A percentile compares a stretch with the other conserved stretches of the same genome.
phyloP scores from a whole-genome alignment of 208 protist genomes.

The Novymonas esmeraldas region DNA sequence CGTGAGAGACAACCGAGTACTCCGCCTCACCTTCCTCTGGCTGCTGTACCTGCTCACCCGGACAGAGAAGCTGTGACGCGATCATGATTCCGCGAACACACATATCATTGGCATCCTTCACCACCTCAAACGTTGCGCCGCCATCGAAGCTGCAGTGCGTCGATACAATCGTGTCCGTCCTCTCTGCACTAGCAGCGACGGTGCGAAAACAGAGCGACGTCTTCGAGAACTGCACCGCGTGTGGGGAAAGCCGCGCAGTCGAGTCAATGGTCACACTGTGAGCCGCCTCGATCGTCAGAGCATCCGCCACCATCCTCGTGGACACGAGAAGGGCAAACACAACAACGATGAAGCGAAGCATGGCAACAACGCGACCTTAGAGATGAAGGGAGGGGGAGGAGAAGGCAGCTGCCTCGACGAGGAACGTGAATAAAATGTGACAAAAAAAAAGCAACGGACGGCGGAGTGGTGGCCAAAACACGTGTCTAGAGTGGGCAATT shows the following conservation, averaged over 20 bases:
- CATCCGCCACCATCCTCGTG: constrained; percentile 5
- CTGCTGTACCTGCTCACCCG: constrained; percentile 23
- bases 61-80: constrained; percentile 53
- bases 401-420: background rate
- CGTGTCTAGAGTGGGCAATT: too few relatives aligned
- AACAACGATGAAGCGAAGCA: background rate
- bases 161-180: background rate
- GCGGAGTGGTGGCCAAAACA: too few relatives aligned
- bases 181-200: constrained; percentile 14
- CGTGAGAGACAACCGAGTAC: constrained; percentile 18
- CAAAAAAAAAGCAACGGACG: too few relatives aligned
- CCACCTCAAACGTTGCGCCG: constrained; percentile 39
- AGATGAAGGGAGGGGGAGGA: background rate
- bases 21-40: constrained; percentile 18
- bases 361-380: background rate
- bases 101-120: constrained; percentile 40
- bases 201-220: constrained; percentile 37
- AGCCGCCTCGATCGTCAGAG: constrained; percentile 29
- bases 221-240: constrained; percentile 40
- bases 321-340: constrained; percentile 16
- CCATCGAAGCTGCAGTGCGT: constrained; percentile 57
- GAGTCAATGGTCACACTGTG: constrained; percentile 5
- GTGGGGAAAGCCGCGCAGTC: constrained; percentile 11
- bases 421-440: background rate
- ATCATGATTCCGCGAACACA: constrained; percentile 58